A percentile compares a stretch with the other conserved stretches of the same genome.
Evolutionary conservation across 345 rosid species (phyloP).

Genomic region (Arabidopsis thaliana): TAIR10.1 NC_003071.7:17086001-17086500

Average conservation of each 20-base stretch:
- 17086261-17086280: conserved; percentile 91
- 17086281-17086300: conserved; percentile 89
- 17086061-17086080: conserved; percentile 95
- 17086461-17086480: conserved; percentile 83
- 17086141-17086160: conserved; percentile 69
- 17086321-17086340: conserved; percentile 83
- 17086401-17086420: conserved; percentile 89
- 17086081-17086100: conserved; percentile 69
- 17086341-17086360: conserved; percentile 89
- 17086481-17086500: conserved; percentile 88
- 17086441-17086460: conserved; percentile 78
- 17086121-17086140: conserved; percentile 75
- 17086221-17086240: conserved; percentile 75
- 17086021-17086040: conserved; percentile 87
- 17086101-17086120: conserved; percentile 73
- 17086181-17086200: conserved; percentile 62
- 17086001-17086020: conserved; percentile 74
- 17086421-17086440: conserved; percentile 90
- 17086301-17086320: conserved; percentile 87
- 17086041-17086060: conserved; percentile 82
- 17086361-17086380: conserved; percentile 97
- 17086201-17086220: conserved; percentile 64
- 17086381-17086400: conserved; percentile 90
- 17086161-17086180: conserved; percentile 72
- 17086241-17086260: conserved; percentile 65